A percentile compares a stretch with the other conserved stretches of the same genome.
phyloP scores from a whole-genome alignment of 139 green algal genomes.

The Closterium sp. region DNA sequence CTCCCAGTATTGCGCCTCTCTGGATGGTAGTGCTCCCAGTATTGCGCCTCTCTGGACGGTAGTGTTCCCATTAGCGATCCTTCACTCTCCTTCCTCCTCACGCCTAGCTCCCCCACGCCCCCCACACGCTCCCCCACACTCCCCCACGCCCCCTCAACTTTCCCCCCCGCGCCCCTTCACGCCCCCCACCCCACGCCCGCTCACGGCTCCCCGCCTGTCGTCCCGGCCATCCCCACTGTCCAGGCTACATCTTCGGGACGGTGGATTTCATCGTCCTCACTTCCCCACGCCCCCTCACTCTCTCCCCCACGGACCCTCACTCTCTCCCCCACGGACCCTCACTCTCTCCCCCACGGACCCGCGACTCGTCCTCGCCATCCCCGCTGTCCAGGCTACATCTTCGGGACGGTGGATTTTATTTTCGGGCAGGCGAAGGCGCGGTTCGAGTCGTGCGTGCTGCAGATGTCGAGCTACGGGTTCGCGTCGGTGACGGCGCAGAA shows the following conservation, averaged over 20 bases:
- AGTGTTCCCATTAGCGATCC: too few relatives aligned
- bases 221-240: background rate
- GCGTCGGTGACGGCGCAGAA: constrained; percentile 4
- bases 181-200: too few relatives aligned
- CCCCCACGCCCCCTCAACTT: too few relatives aligned
- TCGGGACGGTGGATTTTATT: constrained; percentile 24
- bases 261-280: constrained; percentile 42
- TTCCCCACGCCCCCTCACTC: too few relatives aligned
- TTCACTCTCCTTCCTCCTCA: background rate
- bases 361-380: too few relatives aligned
- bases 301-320: too few relatives aligned
- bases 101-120: background rate
- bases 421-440: constrained; percentile 24
- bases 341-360: background rate
- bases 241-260: constrained; percentile 16
- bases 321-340: background rate
- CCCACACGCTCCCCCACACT: too few relatives aligned
- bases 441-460: constrained; percentile 23
- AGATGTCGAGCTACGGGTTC: constrained; percentile 16
- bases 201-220: too few relatives aligned
- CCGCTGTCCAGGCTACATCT: constrained; percentile 10
- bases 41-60: too few relatives aligned
- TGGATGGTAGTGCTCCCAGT: too few relatives aligned
- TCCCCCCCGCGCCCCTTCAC: too few relatives aligned
- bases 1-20: too few relatives aligned